Percentiles rank a stretch among this genome's conserved stretches.
These are phyloP conservation scores for Pythium coloratum DNA, from an alignment of 352 stramenopile species.

Conservation along the genomic window DNA sequence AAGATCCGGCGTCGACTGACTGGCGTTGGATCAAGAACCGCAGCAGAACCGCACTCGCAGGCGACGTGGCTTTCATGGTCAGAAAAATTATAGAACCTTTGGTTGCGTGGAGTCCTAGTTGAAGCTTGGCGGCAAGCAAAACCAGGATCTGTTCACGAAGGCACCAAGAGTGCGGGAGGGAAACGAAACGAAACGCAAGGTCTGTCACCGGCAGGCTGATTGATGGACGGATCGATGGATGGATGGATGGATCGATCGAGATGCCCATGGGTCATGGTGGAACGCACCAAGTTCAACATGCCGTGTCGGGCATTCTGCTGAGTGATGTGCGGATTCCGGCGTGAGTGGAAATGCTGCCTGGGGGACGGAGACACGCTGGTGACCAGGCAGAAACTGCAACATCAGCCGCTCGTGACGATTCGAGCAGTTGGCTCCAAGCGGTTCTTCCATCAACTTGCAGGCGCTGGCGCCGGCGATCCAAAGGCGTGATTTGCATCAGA, in stretches of 20 bases:
- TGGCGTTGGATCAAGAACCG: neutral
- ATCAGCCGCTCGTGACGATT: neutral
- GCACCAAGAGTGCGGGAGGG: neutral
- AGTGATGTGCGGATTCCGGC: neutral
- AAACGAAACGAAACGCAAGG: conserved; percentile 8
- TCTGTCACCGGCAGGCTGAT: too few species aligned
- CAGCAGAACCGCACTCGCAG: neutral
- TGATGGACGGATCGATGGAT: neutral
- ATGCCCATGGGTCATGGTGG: neutral
- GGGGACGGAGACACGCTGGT: neutral
- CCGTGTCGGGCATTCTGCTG: too few species aligned
- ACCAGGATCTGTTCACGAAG: neutral
- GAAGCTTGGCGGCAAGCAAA: conserved; percentile 7
- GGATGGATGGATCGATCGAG: neutral
- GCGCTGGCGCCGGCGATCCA: neutral
- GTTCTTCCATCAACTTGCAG: neutral
- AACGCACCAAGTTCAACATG: neutral
- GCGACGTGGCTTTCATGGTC: conserved; percentile 21
- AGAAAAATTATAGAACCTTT: conserved; percentile 19
- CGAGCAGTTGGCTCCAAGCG: neutral
- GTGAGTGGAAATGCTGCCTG: neutral
- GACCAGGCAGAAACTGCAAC: conserved; percentile 13
- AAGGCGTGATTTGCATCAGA: neutral
- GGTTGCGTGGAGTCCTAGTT: neutral
- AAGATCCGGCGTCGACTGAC: conserved; percentile 20